Percentiles rank a stretch among this genome's conserved stretches.
These are phyloP conservation scores for Amaranthus hypochondriacus DNA, from an alignment of 148 eudicot species.

Conservation along the genomic window DNA sequence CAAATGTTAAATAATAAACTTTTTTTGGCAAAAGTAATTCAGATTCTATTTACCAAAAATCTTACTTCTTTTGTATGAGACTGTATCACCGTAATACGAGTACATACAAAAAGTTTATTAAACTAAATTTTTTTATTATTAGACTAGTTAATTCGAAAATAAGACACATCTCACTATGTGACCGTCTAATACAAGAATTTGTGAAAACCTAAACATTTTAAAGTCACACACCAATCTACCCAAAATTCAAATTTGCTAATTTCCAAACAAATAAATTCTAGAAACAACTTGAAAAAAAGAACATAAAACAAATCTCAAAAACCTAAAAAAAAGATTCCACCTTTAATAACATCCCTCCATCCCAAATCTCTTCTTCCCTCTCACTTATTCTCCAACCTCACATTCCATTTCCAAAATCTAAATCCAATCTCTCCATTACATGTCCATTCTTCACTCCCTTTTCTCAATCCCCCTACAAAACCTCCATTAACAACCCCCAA, in stretches of 20 bases:
- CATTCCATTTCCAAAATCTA: neutral
- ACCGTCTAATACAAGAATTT: no score
- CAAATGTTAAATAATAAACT: no score
- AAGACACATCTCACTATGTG: no score
- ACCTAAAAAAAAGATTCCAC: neutral
- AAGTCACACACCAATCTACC: neutral
- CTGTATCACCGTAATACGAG: no score
- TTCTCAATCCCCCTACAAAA: neutral
- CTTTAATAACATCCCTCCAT: neutral
- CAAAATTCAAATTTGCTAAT: neutral
- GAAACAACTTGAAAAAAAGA: neutral
- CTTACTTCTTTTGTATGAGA: no score
- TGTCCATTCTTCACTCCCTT: conserved; percentile 13
- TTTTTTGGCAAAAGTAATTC: no score
- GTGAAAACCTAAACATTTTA: no score
- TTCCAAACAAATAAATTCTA: neutral
- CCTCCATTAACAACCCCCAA: neutral
- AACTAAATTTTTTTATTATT: no score
- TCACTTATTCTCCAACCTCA: neutral
- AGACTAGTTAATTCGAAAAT: no score
- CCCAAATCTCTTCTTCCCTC: conserved; percentile 3
- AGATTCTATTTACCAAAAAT: no score
- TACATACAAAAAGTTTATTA: no score
- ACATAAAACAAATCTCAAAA: neutral
- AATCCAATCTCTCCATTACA: neutral